These are phyloP conservation scores for Blumeria hordei DNA, from an alignment of 2,329 filamentous ascomycete genomes.

Conservation along the genomic window DNA sequence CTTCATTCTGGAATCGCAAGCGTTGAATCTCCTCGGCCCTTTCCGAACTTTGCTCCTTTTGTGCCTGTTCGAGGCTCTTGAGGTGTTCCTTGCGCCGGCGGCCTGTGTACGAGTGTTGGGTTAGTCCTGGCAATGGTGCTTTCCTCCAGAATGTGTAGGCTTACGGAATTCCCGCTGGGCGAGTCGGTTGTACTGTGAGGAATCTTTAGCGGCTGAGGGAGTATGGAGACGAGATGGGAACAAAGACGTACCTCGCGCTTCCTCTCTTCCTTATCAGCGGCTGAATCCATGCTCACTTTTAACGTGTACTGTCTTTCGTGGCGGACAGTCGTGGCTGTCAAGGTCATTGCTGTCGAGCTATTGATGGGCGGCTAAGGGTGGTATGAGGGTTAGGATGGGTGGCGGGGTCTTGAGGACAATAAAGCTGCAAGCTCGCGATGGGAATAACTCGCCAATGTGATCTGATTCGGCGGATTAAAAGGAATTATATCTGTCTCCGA, in stretches of 20 bases:
- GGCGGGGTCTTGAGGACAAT: no score
- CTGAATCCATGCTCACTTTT: slow-evolving; percentile 11
- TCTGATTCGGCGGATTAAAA: no score
- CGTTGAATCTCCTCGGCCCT: slow-evolving; percentile 20
- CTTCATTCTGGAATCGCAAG: slow-evolving; percentile 18
- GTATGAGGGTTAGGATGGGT: no score
- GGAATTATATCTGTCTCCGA: not conserved
- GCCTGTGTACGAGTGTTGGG: slow-evolving; percentile 12
- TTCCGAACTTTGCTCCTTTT: slow-evolving; percentile 17
- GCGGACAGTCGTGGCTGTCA: slow-evolving; percentile 6
- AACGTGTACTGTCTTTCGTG: slow-evolving; percentile 10
- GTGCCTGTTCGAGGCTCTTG: slow-evolving; percentile 19
- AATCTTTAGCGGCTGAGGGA: not conserved
- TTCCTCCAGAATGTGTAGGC: slow-evolving; percentile 4
- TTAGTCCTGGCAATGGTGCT: slow-evolving; percentile 2
- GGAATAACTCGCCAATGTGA: no score
- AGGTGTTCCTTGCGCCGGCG: slow-evolving; percentile 21
- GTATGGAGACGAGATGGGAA: not conserved
- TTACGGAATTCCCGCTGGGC: slow-evolving; percentile 21
- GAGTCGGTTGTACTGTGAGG: slow-evolving; percentile 18
- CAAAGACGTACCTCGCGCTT: slow-evolving; percentile 14
- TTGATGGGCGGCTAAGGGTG: no score
- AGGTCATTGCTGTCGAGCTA: slow-evolving; percentile 5
- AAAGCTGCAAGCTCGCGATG: no score
- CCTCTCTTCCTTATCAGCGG: slow-evolving; percentile 15